A percentile compares a stretch with the other conserved stretches of the same genome.
These are phyloP conservation scores for Arachis hypogaea DNA, from an alignment of 306 rosid genomes.

Conservation along the genomic window DNA sequence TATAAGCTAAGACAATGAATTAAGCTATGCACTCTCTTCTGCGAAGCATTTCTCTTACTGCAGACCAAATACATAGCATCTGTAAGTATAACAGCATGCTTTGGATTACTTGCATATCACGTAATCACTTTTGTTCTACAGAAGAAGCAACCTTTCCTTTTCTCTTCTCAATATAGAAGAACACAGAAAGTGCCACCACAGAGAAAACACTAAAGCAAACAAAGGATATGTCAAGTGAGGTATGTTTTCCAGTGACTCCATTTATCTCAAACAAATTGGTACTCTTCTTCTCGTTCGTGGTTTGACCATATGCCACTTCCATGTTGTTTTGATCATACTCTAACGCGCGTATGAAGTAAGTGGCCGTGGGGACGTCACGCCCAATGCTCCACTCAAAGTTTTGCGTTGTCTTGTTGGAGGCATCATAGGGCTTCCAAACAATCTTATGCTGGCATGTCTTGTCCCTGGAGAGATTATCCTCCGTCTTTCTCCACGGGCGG, in stretches of 20 bases:
- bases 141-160: conserved; percentile 43
- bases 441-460: conserved; percentile 67
- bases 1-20: background rate
- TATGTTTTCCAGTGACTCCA: conserved; percentile 62
- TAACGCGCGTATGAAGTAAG: conserved; percentile 65
- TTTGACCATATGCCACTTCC: conserved; percentile 64
- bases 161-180: conserved; percentile 61
- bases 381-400: conserved; percentile 47
- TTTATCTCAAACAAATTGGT: conserved; percentile 55
- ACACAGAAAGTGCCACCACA: conserved; percentile 51
- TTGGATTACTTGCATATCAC: too few species aligned
- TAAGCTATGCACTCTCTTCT: background rate
- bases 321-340: conserved; percentile 35
- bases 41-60: background rate
- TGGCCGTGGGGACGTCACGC: conserved; percentile 58
- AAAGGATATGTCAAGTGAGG: conserved; percentile 56
- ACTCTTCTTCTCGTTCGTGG: conserved; percentile 42
- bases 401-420: conserved; percentile 42
- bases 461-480: conserved; percentile 55
- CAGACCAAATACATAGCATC: background rate
- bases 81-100: background rate
- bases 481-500: conserved; percentile 77
- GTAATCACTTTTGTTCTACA: background rate
- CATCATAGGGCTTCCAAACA: conserved; percentile 48
- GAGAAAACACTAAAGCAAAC: conserved; percentile 72